These are phyloP conservation scores for Grifola frondosa DNA, from an alignment of 1,284 basidiomycete species.

Conservation along the genomic window DNA sequence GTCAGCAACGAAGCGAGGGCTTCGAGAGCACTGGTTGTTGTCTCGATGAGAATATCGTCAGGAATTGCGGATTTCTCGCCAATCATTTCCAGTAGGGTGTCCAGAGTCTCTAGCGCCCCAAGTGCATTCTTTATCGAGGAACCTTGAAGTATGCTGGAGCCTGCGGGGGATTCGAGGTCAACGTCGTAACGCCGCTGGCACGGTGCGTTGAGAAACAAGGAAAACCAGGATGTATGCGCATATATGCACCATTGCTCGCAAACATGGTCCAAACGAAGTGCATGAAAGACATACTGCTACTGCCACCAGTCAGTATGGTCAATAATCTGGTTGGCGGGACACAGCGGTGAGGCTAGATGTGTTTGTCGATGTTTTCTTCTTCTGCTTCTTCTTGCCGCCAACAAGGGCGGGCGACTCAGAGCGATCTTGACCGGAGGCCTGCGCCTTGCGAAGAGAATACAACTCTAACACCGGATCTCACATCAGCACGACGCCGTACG, in stretches of 20 bases:
- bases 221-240: too few species aligned
- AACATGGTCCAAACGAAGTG: too few species aligned
- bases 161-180: not conserved
- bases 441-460: conserved; percentile 10
- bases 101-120: conserved; percentile 19
- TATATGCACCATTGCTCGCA: too few species aligned
- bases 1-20: conserved; percentile 15
- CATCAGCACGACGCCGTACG: too few species aligned
- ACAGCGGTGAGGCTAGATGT: too few species aligned
- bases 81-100: conserved; percentile 16
- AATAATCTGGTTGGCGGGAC: too few species aligned
- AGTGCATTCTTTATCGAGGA: conserved; percentile 7
- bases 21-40: conserved; percentile 16
- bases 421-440: not conserved
- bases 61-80: conserved; percentile 9
- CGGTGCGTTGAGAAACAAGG: too few species aligned
- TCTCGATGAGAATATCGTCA: conserved; percentile 13
- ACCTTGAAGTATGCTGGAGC: not conserved
- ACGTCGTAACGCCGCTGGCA: too few species aligned
- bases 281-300: too few species aligned
- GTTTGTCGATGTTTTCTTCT: conserved; percentile 18
- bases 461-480: too few species aligned
- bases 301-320: too few species aligned
- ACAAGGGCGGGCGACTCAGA: not conserved
- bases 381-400: conserved; percentile 13